Percentiles rank a stretch among this genome's conserved stretches.
phyloP scores from a whole-genome alignment of 495 filamentous ascomycete genomes.

The Aspergillus wentii region DNA sequence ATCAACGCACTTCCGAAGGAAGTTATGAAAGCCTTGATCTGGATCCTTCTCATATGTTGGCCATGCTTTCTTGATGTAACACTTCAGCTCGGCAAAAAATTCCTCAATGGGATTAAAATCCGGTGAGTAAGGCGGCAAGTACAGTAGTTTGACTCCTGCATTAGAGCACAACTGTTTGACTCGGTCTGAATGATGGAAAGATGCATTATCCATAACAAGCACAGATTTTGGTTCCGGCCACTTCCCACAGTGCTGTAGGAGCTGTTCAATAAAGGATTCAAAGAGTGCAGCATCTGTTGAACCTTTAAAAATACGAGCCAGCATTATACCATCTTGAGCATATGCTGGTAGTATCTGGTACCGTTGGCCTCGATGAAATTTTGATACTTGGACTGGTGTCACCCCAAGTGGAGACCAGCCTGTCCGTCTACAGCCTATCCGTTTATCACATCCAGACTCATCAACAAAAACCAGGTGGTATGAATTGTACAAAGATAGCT shows the following conservation, averaged over 20 bases:
- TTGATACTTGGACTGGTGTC: constrained; percentile 26
- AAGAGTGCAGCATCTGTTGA: constrained; percentile 33
- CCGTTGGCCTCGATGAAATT: constrained; percentile 23
- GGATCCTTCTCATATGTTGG: constrained; percentile 24
- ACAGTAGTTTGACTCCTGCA: constrained; percentile 13
- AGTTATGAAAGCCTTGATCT: constrained; percentile 24
- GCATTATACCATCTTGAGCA: constrained; percentile 31
- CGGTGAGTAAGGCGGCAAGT: background rate
- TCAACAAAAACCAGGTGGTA: constrained; percentile 30
- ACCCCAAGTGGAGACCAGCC: constrained; percentile 28
- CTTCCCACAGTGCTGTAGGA: constrained; percentile 29
- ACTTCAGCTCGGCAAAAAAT: constrained; percentile 18
- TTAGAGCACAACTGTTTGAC: constrained; percentile 28
- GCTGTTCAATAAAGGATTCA: constrained; percentile 36
- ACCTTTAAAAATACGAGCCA: constrained; percentile 30
- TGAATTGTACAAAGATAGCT: constrained; percentile 22
- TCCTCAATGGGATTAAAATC: constrained; percentile 15
- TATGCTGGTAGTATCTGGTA: constrained; percentile 38
- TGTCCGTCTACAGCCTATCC: constrained; percentile 19
- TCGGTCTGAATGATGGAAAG: constrained; percentile 29
- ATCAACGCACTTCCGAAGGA: constrained; percentile 21
- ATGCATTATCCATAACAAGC: constrained; percentile 42
- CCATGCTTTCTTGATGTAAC: constrained; percentile 22
- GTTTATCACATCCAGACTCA: constrained; percentile 29
- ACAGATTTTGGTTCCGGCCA: constrained; percentile 37